Evolutionary conservation across 495 filamentous ascomycete genomes (phyloP), one percentile per base, ranked within the genome.

Genomic region (Corynascus novoguineensis): DNA sequence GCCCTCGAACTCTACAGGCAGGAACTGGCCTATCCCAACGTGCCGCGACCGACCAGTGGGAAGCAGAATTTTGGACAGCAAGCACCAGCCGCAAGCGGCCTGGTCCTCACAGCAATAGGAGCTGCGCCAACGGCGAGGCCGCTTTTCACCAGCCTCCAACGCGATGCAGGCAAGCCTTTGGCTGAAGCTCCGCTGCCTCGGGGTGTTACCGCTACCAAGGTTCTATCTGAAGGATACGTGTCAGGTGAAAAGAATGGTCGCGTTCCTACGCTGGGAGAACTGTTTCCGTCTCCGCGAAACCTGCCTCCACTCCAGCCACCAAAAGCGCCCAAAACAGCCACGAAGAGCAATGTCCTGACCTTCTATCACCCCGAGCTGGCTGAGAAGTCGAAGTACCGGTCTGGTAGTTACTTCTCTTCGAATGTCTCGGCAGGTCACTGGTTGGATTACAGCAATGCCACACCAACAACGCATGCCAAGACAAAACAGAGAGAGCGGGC

Each of bases 121-220:
- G 84, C 84, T 47, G 84, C 84, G n/a, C 79, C 82, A 28, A 83
- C 81, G 31, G 76, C 85, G 14, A 87, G 84, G 61, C 89, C 92
- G 52, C 75, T 96, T 15, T 96, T 90, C 69, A 90, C 90, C 14
- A 95, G 90, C 69, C 71, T 91, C 25, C 77, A 79, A 49, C 73
- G 41, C 15, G 69, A 70, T 32, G 68, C 68, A 1, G 57, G 65
- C 19, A 70, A 63, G 51, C 68, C 75, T 2, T 70, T 95, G 24
- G 77, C 75, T 42, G 88, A 90, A 53, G 76, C 70, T 14, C 77
- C 73, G 14, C 68, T 97, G 31, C 92, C 90, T 1, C 86, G 83
- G 54, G 87, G 88, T 28, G 84, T 96, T 29, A 80, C 77, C 9
- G 76, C 82, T 10, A 90, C 86, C 14, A 83, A 85, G 58, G 79